These are phyloP conservation scores for Euclidium syriacum DNA, from an alignment of 345 rosid species.

Conservation along the genomic window DNA sequence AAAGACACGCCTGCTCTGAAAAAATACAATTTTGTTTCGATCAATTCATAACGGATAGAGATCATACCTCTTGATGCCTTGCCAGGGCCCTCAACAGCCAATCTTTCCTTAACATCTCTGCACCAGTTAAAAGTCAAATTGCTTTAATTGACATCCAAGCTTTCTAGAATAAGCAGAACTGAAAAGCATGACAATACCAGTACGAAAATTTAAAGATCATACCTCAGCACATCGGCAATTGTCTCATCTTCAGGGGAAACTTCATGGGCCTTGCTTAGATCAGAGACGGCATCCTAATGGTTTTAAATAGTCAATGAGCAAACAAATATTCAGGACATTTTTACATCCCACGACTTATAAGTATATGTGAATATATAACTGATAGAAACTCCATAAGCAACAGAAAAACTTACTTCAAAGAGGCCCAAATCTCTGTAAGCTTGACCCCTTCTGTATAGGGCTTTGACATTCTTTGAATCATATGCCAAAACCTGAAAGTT, in stretches of 20 bases:
- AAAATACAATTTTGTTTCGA: not conserved
- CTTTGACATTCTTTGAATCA: slow-evolving; percentile 84
- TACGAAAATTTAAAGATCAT: slow-evolving; percentile 7
- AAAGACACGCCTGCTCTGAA: slow-evolving; percentile 3
- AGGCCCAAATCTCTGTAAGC: slow-evolving; percentile 76
- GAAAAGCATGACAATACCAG: slow-evolving; percentile 2
- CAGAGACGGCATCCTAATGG: slow-evolving; percentile 75
- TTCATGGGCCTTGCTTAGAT: slow-evolving; percentile 75
- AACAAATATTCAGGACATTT: slow-evolving; percentile 2
- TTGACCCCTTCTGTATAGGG: slow-evolving; percentile 95
- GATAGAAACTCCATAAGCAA: slow-evolving; percentile 19
- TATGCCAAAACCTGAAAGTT: slow-evolving; percentile 68
- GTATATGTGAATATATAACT: no score
- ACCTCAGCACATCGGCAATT: slow-evolving; percentile 75
- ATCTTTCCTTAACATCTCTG: slow-evolving; percentile 56
- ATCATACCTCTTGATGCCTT: slow-evolving; percentile 45
- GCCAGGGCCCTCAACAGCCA: slow-evolving; percentile 50
- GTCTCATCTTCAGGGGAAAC: slow-evolving; percentile 87
- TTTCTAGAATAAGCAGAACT: not conserved
- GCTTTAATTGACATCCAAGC: not conserved
- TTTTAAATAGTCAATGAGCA: slow-evolving; percentile 7
- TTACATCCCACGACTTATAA: no score
- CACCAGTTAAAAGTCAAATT: not conserved
- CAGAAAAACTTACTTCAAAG: slow-evolving; percentile 60
- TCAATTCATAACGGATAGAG: not conserved